Percentiles rank a stretch among this genome's conserved stretches.
Conservation (phyloP, 331 rosid genomes). For the Quercus phellos region DNA sequence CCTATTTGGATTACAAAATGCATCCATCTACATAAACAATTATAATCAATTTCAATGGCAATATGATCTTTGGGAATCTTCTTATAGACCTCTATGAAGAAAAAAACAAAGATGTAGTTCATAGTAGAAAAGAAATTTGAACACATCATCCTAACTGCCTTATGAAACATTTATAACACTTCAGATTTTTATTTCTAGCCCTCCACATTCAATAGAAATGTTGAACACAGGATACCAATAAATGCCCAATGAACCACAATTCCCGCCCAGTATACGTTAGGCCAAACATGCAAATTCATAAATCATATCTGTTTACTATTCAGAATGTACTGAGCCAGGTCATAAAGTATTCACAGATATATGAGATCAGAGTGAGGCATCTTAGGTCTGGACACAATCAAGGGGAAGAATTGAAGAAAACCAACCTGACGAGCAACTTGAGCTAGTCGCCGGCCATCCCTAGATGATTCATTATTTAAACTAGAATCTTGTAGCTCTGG, state of each 20-base stretch:
- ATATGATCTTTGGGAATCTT: conserved; percentile 5
- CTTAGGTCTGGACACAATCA: background rate
- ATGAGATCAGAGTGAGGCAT: background rate
- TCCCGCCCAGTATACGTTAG: background rate
- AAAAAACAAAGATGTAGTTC: background rate
- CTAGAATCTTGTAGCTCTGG: conserved; percentile 27
- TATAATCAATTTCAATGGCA: background rate
- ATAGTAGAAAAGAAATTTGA: background rate
- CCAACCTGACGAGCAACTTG: conserved; percentile 56
- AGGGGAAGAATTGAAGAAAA: conserved; percentile 7
- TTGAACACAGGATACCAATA: background rate
- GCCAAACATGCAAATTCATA: background rate
- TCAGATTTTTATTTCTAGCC: background rate
- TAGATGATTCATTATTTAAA: conserved; percentile 25
- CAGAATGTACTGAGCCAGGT: background rate
- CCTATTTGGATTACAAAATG: background rate
- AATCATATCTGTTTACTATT: background rate
- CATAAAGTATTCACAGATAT: background rate
- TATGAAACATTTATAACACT: background rate
- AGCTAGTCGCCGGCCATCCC: conserved; percentile 41
- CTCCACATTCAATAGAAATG: background rate
- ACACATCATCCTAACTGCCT: background rate
- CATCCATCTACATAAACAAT: conserved; percentile 1
- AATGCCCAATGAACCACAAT: background rate
- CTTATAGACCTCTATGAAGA: background rate